Base-by-base conservation (phyloP, 768 basidiomycete genomes). In the Fomitopsis pulvina region DNA sequence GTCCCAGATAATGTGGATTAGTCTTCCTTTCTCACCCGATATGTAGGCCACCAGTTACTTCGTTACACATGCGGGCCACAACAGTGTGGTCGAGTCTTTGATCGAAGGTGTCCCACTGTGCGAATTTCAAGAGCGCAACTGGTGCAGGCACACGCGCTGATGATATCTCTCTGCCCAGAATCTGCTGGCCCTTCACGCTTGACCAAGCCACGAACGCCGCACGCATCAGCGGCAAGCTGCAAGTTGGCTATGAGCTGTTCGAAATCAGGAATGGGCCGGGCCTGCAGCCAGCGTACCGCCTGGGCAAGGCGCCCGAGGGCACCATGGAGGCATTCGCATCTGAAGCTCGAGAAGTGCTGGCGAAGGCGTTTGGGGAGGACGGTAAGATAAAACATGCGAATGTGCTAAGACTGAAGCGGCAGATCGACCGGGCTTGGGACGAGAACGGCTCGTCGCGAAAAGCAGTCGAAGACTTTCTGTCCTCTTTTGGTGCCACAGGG, bases 191-290 rank as follows among this genome's bases (percentile, higher is more conserved):
- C 1, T 57, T 60, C 46, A 29, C 38, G 22, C 55, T 48, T 2
- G 63, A 64, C 44, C 61, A 64, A 49, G 56, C 61, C 1, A 26
- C 38, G 12, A 62, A 62, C 48, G 49, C 56, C 9, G 39, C 60
- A 4, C 49, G 56, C 25, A 45, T 60, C 28, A 48, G 57, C 11
- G 55, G 57, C 14, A 52, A 55, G 40, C 53, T 60, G 37, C 39
- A 56, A 22, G 46, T 62, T 27, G 63, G 55, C 7, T 64, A 61
- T 49, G 60, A 64, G 57, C 52, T 64, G 11, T 47, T 64, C 41
- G 58, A 62, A 44, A 58, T 63, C 6, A 57, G 62, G 25, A 52
- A 51, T 8, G 58, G 60, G 4, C 41, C 52, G 9, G 58, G 54
- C 6, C 29, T 48, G 6, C 52, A 51, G 50, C 58, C 53, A 9